Base-by-base conservation (phyloP, 2,329 filamentous ascomycete genomes). In the Mycosphaerella arachidis region DNA sequence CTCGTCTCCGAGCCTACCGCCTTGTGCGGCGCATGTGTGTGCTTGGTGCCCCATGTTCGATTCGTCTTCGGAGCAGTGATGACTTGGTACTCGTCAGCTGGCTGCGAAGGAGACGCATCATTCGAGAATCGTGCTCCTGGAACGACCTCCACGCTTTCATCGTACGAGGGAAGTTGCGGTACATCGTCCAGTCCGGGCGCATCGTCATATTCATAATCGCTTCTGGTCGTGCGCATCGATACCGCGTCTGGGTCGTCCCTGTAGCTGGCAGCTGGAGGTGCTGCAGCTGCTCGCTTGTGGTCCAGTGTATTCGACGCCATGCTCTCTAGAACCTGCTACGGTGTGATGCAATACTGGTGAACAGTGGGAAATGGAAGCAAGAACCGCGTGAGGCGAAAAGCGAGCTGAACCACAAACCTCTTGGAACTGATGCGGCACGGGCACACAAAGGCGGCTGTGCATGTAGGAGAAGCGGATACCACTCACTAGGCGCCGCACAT, bases 181-280 rank as follows among this genome's bases (percentile, higher is more conserved):
- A 61, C 50, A 48, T 67, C 67, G 30, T 68, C 62, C 60, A 71
- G 69, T 7, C 67, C 63, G 8, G 65, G 63, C 0, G 60, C 50
- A 53, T 67, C 67, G 30, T 68, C 62, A 60, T 71, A 71, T 9
- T 68, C 63, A 59, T 71, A 70, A 56, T 69, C 66, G 58, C 59
- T 63, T 13, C 59, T 64, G 4, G 70, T 71, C 1, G 70, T 71
- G 56, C 67, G 69, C 63, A 71, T 59, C 12, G 70, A 71, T 3
- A 71, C 57, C 2, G 66, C 66, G 27, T 71, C 69, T 24, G 62
- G 54, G 43, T 66, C 66, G 56, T 68, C 65, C 37, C 64, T 64
- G 55, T 68, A 69, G 43, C 48, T 59, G 12, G 53, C 29, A 35
- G 20, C 59, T 46, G 13, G 52, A 6, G 62, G 55, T 9, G 53